Percentiles rank a stretch among this genome's conserved stretches.
Conservation (phyloP, 306 rosid genomes). For the Quercus wislizeni region DNA sequence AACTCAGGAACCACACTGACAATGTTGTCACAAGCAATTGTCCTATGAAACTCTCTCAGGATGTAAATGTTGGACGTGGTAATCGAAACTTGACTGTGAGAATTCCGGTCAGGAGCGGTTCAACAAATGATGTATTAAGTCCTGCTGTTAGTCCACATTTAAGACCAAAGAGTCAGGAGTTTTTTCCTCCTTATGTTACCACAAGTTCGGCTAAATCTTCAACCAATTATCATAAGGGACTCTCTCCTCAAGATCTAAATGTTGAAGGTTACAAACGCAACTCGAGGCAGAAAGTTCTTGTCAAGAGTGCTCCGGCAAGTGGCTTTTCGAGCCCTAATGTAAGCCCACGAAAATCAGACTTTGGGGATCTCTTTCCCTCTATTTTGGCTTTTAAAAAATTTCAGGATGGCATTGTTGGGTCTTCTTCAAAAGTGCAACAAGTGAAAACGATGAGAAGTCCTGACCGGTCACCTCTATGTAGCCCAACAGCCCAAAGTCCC, state of each 20-base stretch:
- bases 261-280: conserved; percentile 21
- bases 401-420: conserved; percentile 27
- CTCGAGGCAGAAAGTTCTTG: conserved; percentile 31
- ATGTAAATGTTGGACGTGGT: conserved; percentile 15
- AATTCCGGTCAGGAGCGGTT: conserved; percentile 18
- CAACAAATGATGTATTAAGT: conserved; percentile 24
- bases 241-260: conserved; percentile 34
- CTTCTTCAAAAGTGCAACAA: conserved; percentile 25
- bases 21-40: conserved; percentile 27
- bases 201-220: conserved; percentile 32
- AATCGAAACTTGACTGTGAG: conserved; percentile 28
- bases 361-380: conserved; percentile 35
- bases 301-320: conserved; percentile 85
- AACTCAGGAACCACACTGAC: conserved; percentile 47
- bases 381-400: conserved; percentile 28
- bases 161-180: conserved; percentile 24
- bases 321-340: conserved; percentile 64
- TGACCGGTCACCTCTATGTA: conserved; percentile 48
- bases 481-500: conserved; percentile 39
- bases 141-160: conserved; percentile 3
- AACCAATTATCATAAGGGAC: conserved; percentile 29
- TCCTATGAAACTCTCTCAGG: conserved; percentile 30
- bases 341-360: conserved; percentile 69
- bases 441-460: conserved; percentile 43
- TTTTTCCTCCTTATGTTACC: conserved; percentile 10